A percentile compares a stretch with the other conserved stretches of the same genome.
Conservation (phyloP, 441 rosid species). For the Populus tomentosa region DNA sequence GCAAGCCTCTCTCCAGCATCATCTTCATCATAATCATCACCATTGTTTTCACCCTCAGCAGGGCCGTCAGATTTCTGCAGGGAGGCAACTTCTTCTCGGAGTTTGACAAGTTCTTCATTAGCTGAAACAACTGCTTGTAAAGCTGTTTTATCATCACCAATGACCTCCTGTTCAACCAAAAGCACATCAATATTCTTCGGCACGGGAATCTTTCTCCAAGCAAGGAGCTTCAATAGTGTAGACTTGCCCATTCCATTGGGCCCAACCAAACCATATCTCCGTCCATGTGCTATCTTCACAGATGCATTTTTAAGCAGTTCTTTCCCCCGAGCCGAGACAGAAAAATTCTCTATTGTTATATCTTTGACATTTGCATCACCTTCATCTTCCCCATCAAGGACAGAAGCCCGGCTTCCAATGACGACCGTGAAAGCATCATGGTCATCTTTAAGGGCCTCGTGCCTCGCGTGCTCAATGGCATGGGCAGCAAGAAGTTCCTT, state of each 20-base stretch:
- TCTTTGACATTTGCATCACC: constrained; percentile 79
- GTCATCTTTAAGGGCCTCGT: constrained; percentile 72
- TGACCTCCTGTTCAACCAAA: constrained; percentile 44
- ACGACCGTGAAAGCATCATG: constrained; percentile 80
- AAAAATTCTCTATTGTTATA: constrained; percentile 61
- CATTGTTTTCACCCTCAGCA: constrained; percentile 24
- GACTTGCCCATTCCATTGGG: constrained; percentile 59
- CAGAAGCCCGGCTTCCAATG: constrained; percentile 63
- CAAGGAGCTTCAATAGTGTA: constrained; percentile 74
- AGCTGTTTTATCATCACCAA: constrained; percentile 56
- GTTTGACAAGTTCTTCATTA: constrained; percentile 59
- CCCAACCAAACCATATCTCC: background rate
- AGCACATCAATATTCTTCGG: constrained; percentile 88
- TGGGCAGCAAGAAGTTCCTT: constrained; percentile 51
- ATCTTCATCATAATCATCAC: constrained; percentile 17
- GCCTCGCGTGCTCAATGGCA: constrained; percentile 47
- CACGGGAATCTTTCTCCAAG: constrained; percentile 90
- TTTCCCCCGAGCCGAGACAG: constrained; percentile 82
- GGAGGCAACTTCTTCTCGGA: constrained; percentile 52
- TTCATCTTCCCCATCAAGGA: constrained; percentile 70
- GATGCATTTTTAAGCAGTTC: constrained; percentile 70
- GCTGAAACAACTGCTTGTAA: constrained; percentile 84
- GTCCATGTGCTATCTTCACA: constrained; percentile 62
- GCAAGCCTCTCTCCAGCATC: constrained; percentile 68
- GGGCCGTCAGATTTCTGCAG: constrained; percentile 26